Percentiles rank a stretch among this genome's conserved stretches.
Conservation (phyloP, 75 land plant genomes). For the Pinus taeda region DNA sequence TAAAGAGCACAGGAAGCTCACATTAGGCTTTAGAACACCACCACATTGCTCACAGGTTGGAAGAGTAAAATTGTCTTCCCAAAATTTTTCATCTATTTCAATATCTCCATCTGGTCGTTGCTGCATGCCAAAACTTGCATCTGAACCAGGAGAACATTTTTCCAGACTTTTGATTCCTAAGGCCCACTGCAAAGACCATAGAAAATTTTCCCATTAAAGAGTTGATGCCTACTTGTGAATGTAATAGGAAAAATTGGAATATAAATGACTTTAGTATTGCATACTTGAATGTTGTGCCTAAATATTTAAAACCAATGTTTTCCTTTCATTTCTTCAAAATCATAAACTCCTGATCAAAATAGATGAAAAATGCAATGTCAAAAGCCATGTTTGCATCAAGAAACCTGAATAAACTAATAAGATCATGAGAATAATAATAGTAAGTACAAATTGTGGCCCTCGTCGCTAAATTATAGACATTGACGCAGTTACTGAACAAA, state of each 20-base stretch:
- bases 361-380: neutral
- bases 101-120: conserved; percentile 97
- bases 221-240: neutral
- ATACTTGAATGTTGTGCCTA: neutral
- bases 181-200: conserved; percentile 75
- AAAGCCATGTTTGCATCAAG: neutral
- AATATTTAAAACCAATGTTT: neutral
- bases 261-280: neutral
- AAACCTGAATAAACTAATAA: neutral
- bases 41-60: conserved; percentile 76
- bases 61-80: conserved; percentile 75
- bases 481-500: neutral
- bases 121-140: conserved; percentile 93
- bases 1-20: conserved; percentile 23
- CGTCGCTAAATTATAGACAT: neutral
- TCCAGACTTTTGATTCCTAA: conserved; percentile 76
- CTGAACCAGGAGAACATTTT: conserved; percentile 58
- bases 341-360: neutral
- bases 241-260: neutral
- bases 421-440: neutral
- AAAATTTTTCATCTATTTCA: conserved; percentile 88
- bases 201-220: neutral
- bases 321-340: neutral
- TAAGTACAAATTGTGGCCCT: neutral
- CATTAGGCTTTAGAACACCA: conserved; percentile 92